Evolutionary conservation across 495 filamentous ascomycete genomes (phyloP), one percentile per base, ranked within the genome.

Genomic region (Lentithecium fluviatile): DNA sequence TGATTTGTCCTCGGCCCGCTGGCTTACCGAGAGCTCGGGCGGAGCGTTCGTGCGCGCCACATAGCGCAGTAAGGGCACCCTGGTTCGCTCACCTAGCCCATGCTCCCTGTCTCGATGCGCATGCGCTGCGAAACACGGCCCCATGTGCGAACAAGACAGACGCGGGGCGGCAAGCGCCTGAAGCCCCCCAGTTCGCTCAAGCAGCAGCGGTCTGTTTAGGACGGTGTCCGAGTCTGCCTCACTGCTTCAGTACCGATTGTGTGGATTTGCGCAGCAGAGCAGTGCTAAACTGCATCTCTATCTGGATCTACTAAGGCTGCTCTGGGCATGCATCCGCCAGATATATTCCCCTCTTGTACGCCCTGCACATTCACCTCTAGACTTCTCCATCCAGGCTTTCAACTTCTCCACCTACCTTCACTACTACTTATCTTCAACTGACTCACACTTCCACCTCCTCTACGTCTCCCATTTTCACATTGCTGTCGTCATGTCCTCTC

Each of bases 1-100:
- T 53, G 40, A 58, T 64, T 64, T 25, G 54, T 26, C 13, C n/a
- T 37, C 47, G 61, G 47, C 32, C 54, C 54, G 61, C 61, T 53
- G 20, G 54, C 36, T 15, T 52, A 52, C 52, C 57, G 57, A 32
- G 15, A 19, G 15, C 20, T 45, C 37, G 57, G 57, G n/a, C 20
- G 26, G 37, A 21, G 48, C 36, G 42, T 20, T 52, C 25, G 49
- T 42, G 36, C 50, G 36, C 50, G 19, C 49, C 49, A 34, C 25
- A 36, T 25, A 52, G 29, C 52, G 12, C 3, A 4, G 29, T 46
- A 26, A 29, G 29, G 42, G 3, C 15, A 43, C 36, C 49, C 38
- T 53, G 21, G 21, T 17, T 19, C 47, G 24, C 29, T 15, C 29
- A 17, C 21, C 19, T 42, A 23, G 40, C 46, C 23, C 13, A 17